These are phyloP conservation scores for Collybiopsis confluens DNA, from an alignment of 768 basidiomycete genomes.

Conservation along the genomic window DNA sequence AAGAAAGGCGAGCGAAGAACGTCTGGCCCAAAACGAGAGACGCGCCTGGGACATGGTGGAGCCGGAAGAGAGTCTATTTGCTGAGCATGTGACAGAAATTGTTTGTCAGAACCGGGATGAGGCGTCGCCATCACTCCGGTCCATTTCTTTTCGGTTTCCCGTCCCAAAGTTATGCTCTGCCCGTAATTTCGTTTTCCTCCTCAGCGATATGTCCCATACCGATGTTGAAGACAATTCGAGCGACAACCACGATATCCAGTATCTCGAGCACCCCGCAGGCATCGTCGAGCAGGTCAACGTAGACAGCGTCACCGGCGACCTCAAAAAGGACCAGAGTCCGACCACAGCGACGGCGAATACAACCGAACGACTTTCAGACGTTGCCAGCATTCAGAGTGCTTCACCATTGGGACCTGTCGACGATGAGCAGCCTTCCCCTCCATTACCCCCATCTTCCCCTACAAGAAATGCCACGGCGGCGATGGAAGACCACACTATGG, in stretches of 20 bases:
- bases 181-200: conserved; percentile 7
- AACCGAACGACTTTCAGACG: conserved; percentile 39
- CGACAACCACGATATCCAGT: conserved; percentile 19
- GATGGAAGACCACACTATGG: background rate
- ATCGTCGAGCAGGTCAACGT: conserved; percentile 22
- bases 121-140: background rate
- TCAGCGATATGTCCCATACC: conserved; percentile 19
- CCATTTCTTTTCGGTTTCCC: background rate
- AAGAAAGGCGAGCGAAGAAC: conserved; percentile 9
- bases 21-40: background rate
- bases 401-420: conserved; percentile 10
- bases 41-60: background rate
- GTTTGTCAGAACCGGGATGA: background rate
- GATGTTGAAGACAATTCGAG: conserved; percentile 33
- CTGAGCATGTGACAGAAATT: too few relatives aligned
- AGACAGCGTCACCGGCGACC: conserved; percentile 11
- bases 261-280: conserved; percentile 15
- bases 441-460: conserved; percentile 3
- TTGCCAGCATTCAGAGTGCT: conserved; percentile 52
- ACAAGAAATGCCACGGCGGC: conserved; percentile 6
- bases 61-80: too few relatives aligned
- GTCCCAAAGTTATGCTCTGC: conserved; percentile 4
- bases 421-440: background rate
- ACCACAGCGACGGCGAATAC: conserved; percentile 32
- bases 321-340: conserved; percentile 15